Base-by-base conservation (phyloP, 2,329 filamentous ascomycete genomes). In the Hyphodiscus sp. region DNA sequence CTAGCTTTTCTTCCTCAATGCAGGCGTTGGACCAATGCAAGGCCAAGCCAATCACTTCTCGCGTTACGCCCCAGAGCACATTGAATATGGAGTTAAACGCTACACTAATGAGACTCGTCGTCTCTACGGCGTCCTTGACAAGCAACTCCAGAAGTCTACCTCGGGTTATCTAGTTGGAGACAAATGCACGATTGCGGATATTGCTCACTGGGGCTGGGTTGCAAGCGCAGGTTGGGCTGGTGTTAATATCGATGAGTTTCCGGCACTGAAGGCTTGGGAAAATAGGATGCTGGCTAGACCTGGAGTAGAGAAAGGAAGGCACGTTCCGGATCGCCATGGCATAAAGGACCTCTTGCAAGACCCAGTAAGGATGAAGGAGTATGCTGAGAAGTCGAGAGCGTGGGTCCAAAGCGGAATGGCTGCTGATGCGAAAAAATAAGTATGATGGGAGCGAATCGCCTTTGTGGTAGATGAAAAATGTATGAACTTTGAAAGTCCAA, bases 101-200 rank as follows among this genome's bases (percentile, higher is more conserved):
- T 96, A 95, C 73, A 74, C 78, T 66, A 94, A 89, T 67, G 91
- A 96, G 73, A 89, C 87, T 0, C 79, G 85, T n/a, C 83, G 91
- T 15, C 76, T 96, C 1, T 95, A 94, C 73, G 76, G 82, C 49
- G 85, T 90, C 19, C 74, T 95, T 55, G 85, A 95, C 65, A 81
- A 78, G 47, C 83, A 91, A 52, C 80, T 96, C 44, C 69, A 72
- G 58, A 75, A 76, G 64, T 77, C 77, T 5, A 67, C 69, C 2
- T 79, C 76, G 0, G 80, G 79, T 13, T 86, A 76, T 66, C 70
- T 86, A 13, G 83, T 86, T 45, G 87, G 87, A 38, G 81, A 88
- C 67, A 81, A 81, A 58, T 74, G 79, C 57, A 89, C 86, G 44
- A 82, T 88, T 60, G 89, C 89, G 1, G 91, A 96, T 68, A 87